Base-by-base conservation (phyloP, 768 basidiomycete species). In the Mycena latifolia region DNA sequence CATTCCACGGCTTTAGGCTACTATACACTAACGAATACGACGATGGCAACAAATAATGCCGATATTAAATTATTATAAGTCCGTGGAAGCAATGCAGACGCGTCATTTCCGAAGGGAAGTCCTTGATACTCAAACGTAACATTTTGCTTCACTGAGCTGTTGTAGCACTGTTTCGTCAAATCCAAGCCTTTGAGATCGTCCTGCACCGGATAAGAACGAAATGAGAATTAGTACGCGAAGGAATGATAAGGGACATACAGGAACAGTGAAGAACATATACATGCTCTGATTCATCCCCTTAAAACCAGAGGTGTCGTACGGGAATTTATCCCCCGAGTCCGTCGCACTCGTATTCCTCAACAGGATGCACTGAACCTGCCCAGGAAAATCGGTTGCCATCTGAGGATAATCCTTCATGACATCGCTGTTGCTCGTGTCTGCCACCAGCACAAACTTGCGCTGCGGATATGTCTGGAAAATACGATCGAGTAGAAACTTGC, bases 341-440 rank as follows among this genome's bases (percentile, higher is more conserved):
- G 76, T 78, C 10, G 77, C 75, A 33, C 72, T 74, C 25, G 77
- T 77, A 69, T 77, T 78, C 28, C 77, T 73, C 57, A 77, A 64
- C 60, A 78, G 69, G 61, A 78, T 77, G 65, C 77, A 78, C 33
- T 63, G 57, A 24, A 67, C 66, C 51, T 63, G 60, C 22, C 61
- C 61, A 8, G 60, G 60, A 39, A n/a, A 67, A n/a, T 57, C 61
- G 33, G 61, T 59, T 20, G 27, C 66, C 56, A 67, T 10, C 11
- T 22, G 45, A 20, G 66, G 66, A 39, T 67, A 67, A 33, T 63
- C 61, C 55, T 59, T 67, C 66, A 67, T 67, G 9, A 67, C 66
- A 55, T 67, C 66, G 56, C 62, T 63, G 53, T 67, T 67, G 43
- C 59, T 67, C n/a, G 66, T 67, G 47, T 67, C 66, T 31, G 61